Evolutionary conservation across 352 stramenopile genomes (phyloP), one percentile per base, ranked within the genome.

Genomic region (Paralagenidium karlingii): DNA sequence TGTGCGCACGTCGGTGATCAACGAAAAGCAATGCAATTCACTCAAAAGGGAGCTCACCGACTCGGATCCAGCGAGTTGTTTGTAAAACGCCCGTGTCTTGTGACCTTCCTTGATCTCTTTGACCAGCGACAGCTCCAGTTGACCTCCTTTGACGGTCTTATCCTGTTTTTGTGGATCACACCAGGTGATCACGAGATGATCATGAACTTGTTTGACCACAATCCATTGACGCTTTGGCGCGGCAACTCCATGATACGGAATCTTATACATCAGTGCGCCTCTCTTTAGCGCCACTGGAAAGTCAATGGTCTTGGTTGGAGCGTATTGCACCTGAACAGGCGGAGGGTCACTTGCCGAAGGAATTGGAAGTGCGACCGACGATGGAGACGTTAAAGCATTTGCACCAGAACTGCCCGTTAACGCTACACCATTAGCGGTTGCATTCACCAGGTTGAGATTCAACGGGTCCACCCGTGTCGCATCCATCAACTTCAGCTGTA

Each of bases 251-350:
- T 89, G 75, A 25, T 74, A 91, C 10, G 78, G 73, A 1, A 89
- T 60, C 45, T 91, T 91, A 46, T 71, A 87, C 40, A 89, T 68
- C 24, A 89, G 40, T 6, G 60, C 53, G 6, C 78, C 78, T 42
- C 73, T 70, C 18, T 48, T 40, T 13, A 91, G 56, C 31, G 52
- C 52, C 0, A 58, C 12, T 24, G 68, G 68, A 30, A 84, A 7
- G 7, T n/a, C n/a, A n/a, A n/a, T n/a, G n/a, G n/a, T n/a, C n/a
- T n/a, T n/a, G n/a, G n/a, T n/a, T n/a, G n/a, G n/a, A n/a, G n/a
- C n/a, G n/a, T n/a, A n/a, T n/a, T n/a, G n/a, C n/a, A n/a, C n/a
- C n/a, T n/a, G n/a, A n/a, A n/a, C n/a, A n/a, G n/a, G n/a, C n/a
- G n/a, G n/a, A n/a, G n/a, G n/a, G n/a, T n/a, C n/a, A n/a, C n/a